Evolutionary conservation across 768 basidiomycete genomes (phyloP), one percentile per base, ranked within the genome.

Genomic region (Boletus reticuloceps): DNA sequence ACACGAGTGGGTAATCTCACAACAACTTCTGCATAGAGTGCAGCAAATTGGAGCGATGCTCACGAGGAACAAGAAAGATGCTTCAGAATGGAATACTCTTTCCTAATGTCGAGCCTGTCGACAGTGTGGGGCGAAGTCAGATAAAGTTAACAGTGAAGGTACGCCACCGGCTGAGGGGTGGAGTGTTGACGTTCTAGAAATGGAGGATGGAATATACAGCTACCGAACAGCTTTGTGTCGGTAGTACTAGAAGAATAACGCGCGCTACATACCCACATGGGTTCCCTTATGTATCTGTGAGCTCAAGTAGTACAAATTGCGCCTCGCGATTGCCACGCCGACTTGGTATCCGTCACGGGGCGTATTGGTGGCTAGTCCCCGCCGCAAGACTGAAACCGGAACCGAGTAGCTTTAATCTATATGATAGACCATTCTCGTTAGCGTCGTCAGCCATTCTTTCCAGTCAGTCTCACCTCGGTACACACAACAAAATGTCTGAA

Each of bases 331-430:
- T n/a, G n/a, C 27, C 36, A 29, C 54, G 52, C 54, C 37, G 12
- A 25, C 43, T 40, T 36, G 42, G 39, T 40, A 36, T 6, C 34
- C 4, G 34, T 36, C 12, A 36, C 34, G 14, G 3, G 13, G 34
- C 11, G 34, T 19, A 41, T 25, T 34, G 41, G 49, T 20, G 32
- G 39, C 37, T n/a, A 22, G 31, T 20, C 37, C 19, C 3, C 49
- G 55, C 55, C 50, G 32, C 34, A 46, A 37, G 11, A n/a, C 31
- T 20, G 19, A 11, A 37, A 27, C 65, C 65, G 58, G 64, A 53
- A 36, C 64, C 58, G 65, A 32, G 29, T 25, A 60, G 20, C 22
- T 44, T 27, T 39, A 20, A 14, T 3, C 12, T 59, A 46, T 51
- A 56, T 56, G 44, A 52, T 17, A 6, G 16, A 11, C 3, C 17